Evolutionary conservation across 352 stramenopile genomes (phyloP), one percentile per base, ranked within the genome.

Genomic region (Thalassiosira mediterranea): DNA sequence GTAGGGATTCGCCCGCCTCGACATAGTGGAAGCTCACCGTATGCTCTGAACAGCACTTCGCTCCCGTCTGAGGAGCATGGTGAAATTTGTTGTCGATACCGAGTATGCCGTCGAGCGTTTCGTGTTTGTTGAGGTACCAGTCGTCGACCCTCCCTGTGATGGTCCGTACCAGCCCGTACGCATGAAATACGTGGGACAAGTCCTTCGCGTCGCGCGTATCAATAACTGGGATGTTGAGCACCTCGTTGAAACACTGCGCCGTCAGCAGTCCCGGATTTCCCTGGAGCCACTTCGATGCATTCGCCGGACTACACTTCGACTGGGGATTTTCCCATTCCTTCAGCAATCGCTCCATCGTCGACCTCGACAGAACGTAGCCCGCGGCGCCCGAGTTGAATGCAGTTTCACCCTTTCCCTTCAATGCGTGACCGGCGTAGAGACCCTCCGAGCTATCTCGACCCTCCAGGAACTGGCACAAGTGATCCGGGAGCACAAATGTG

Each of bases 11-110:
- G 37, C 25, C 49, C 34, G 74, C 79, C 67, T 93, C 87, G 19
- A 94, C 88, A 69, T 94, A 94, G 65, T 94, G 88, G 81, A 94
- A 94, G 40, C 83, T 91, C 15, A 90, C 60, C 28, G 84, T 89
- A 46, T 82, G 58, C 4, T 46, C 44, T 7, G 86, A 84, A 71
- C 86, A 92, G 62, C 86, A 92, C 44, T 79, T 67, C 13, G 37
- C 42, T 47, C 82, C 82, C 31, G 46, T 38, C 42, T 84, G 58
- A 11, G 84, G 56, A 26, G 52, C 65, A 57, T 80, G 70, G 58
- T 82, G 76, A 60, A 85, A 85, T 5, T 76, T 75, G 42, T 51
- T 31, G 48, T 89, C 67, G 3, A 73, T 67, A 23, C 79, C 75
- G 11, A 80, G 17, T 19, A 82, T 67, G 64, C 62, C 44, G 40